Percentiles rank a stretch among this genome's conserved stretches.
Conservation (phyloP, 2,329 filamentous ascomycete genomes). For the Pseudogymnoascus sp. region DNA sequence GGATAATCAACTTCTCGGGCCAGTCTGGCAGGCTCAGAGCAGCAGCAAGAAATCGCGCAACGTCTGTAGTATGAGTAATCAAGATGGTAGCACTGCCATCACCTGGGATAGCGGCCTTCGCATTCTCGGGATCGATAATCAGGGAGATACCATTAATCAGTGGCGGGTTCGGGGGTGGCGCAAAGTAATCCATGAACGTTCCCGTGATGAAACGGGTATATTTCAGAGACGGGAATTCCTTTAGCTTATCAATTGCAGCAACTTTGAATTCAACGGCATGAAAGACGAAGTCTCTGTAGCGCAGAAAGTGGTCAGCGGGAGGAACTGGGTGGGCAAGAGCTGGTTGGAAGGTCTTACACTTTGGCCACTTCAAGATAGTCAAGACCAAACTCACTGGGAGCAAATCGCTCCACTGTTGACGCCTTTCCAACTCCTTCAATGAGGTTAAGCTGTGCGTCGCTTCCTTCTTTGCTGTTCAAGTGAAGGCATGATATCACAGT, state of each 20-base stretch:
- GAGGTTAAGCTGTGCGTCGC: conserved; percentile 28
- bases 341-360: not conserved
- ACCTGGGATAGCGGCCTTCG: not conserved
- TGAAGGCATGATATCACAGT: conserved; percentile 30
- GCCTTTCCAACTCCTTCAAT: conserved; percentile 28
- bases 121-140: not conserved
- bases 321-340: not conserved
- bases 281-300: not conserved
- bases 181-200: not conserved
- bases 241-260: not conserved
- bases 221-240: not conserved
- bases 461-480: conserved; percentile 26
- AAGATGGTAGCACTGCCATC: not conserved
- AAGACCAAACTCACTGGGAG: conserved; percentile 33
- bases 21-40: conserved; percentile 17
- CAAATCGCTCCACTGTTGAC: conserved; percentile 29
- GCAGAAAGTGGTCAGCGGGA: not conserved
- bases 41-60: conserved; percentile 21
- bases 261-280: not conserved
- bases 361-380: conserved; percentile 23
- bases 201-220: not conserved
- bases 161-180: not conserved
- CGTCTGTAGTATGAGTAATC: conserved; percentile 22
- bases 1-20: conserved; percentile 17
- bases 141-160: not conserved